phyloP scores from a whole-genome alignment of 257 asterid species.

The Petunia secreta region DNA sequence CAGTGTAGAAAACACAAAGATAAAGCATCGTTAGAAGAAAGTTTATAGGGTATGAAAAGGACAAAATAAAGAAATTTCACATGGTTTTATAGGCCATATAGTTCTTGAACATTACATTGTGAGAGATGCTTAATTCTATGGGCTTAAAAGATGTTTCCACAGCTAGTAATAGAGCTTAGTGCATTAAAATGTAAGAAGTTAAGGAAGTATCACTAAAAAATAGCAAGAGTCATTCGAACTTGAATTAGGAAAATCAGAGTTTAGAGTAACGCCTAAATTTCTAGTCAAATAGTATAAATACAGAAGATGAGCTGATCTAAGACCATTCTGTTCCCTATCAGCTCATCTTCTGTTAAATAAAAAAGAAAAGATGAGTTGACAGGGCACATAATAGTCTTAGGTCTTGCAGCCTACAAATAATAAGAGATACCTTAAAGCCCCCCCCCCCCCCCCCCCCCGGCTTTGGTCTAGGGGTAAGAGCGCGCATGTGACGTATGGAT shows the following conservation, averaged over 20 bases:
- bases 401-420: neutral
- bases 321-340: no score
- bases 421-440: neutral
- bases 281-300: slow-evolving; percentile 1
- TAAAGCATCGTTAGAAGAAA: neutral
- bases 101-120: slow-evolving; percentile 11
- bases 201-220: neutral
- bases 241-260: neutral
- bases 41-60: neutral
- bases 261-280: neutral
- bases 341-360: no score
- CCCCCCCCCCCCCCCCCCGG: no score
- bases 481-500: no score
- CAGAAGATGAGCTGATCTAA: no score
- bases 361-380: neutral
- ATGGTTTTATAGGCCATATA: neutral
- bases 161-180: neutral
- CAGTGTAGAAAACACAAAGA: neutral
- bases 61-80: neutral
- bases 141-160: neutral
- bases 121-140: slow-evolving; percentile 10
- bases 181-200: neutral
- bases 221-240: neutral
- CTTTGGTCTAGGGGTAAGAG: no score
- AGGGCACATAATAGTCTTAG: neutral